These are phyloP conservation scores for Colletotrichum agaves DNA, from an alignment of 2,329 filamentous ascomycete species.

Conservation along the genomic window DNA sequence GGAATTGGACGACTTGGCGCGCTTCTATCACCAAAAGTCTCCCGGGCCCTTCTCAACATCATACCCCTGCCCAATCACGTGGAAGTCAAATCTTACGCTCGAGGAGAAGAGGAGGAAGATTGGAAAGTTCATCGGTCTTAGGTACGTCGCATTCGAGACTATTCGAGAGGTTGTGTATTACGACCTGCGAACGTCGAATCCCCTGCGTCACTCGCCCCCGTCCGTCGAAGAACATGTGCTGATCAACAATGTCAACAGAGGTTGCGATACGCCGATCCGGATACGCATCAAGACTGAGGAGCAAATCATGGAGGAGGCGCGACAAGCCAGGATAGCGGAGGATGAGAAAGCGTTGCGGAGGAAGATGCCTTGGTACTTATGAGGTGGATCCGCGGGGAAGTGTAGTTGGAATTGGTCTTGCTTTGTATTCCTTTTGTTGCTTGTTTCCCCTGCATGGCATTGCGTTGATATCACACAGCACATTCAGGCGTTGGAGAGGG, in stretches of 20 bases:
- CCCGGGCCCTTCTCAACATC: conserved; percentile 63
- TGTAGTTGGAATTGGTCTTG: neutral
- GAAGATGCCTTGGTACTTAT: conserved; percentile 55
- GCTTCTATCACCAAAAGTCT: conserved; percentile 78
- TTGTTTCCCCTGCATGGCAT: conserved; percentile 29
- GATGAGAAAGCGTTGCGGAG: conserved; percentile 60
- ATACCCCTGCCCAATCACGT: conserved; percentile 77
- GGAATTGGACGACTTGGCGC: conserved; percentile 75
- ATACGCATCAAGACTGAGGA: conserved; percentile 54
- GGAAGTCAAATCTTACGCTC: conserved; percentile 63
- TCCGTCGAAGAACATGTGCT: neutral
- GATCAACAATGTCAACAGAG: conserved; percentile 7
- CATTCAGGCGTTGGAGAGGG: conserved; percentile 27
- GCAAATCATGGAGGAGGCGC: conserved; percentile 58
- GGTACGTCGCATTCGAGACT: conserved; percentile 58
- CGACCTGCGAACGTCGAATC: conserved; percentile 38
- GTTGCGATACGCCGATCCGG: conserved; percentile 36
- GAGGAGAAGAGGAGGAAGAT: conserved; percentile 79
- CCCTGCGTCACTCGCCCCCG: neutral
- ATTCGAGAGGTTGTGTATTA: conserved; percentile 53
- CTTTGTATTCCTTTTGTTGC: conserved; percentile 7
- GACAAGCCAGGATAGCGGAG: conserved; percentile 49
- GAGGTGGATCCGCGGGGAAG: neutral
- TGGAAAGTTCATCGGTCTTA: conserved; percentile 78
- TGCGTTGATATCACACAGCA: conserved; percentile 36